Base-by-base conservation (phyloP, 2,329 filamentous ascomycete genomes). In the Ascochyta pisi region DNA sequence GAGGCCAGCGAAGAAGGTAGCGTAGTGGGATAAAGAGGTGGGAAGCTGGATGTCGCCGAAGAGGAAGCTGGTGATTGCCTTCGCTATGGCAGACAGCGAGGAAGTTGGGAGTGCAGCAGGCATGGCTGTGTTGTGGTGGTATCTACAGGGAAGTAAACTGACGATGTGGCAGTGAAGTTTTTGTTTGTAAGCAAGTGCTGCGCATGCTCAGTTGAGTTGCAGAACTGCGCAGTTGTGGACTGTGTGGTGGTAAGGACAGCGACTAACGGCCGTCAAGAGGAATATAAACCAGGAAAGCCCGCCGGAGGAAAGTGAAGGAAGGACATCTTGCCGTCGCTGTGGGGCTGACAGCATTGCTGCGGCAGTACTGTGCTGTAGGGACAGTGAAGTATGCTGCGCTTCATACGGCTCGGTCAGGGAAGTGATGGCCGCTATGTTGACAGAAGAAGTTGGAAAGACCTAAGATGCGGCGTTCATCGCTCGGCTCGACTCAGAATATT, bases 61-160 rank as follows among this genome's bases (percentile, higher is more conserved):
- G 24, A 66, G 35, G 40, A 50, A 61, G 10, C 19, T 15, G 0
- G 60, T 54, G 41, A 63, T 34, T 1, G 37, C 33, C 19, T 57
- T 58, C 13, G 57, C 53, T 7, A 49, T 48, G 12, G 37, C 15
- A 9, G 37, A 50, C 10, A 61, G 43, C 0, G 60, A 23, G 7
- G 47, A 16, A 3, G 31, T 29, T 10, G 45, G 3, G 10, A 16
- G 16, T 27, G 45, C 10, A 31, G 37, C 12, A 40, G 46, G 33
- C 19, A 10, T 22, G 15, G 8, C 24, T 19, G 27, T 4, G 5
- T n/a, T 27, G 35, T 15, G 24, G 6, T 16, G 26, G 4, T 13
- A 13, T 31, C 24, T 35, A 33, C 24, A 12, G 38, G 5, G 29
- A 9, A 31, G 34, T 16, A 7, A n/a, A 3, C 7, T 16, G n/a